Evolutionary conservation across 2,329 filamentous ascomycete species (phyloP).

Genomic region (Sclerotinia spermophila): DNA sequence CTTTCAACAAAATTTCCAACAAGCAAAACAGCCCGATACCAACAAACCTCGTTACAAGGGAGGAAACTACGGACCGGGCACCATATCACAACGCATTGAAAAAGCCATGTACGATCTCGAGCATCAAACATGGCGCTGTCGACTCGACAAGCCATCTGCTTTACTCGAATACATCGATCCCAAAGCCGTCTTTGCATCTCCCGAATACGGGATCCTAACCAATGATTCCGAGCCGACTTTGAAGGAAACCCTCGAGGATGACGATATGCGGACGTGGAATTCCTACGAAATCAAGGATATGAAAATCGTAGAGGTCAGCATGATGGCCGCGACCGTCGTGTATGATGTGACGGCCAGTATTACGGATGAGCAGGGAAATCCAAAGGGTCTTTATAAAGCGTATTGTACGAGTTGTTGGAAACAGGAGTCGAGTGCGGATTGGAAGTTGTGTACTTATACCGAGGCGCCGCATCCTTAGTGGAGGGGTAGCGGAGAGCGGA

Average conservation of each 20-base stretch:
- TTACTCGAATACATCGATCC: slow-evolving; percentile 19
- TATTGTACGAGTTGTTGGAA: slow-evolving; percentile 19
- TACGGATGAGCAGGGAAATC: slow-evolving; percentile 2
- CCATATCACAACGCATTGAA: slow-evolving; percentile 14
- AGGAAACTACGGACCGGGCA: slow-evolving; percentile 17
- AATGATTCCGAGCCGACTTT: slow-evolving; percentile 14
- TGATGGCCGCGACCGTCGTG: slow-evolving; percentile 11
- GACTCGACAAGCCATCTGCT: slow-evolving; percentile 14
- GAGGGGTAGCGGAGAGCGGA: not conserved
- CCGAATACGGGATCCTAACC: slow-evolving; percentile 15
- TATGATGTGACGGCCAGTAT: slow-evolving; percentile 13
- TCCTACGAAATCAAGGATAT: slow-evolving; percentile 14
- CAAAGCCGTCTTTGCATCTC: slow-evolving; percentile 18
- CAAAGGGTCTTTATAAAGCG: slow-evolving; percentile 8
- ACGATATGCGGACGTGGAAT: slow-evolving; percentile 16
- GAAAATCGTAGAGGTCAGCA: slow-evolving; percentile 17
- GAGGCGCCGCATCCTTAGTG: slow-evolving; percentile 14
- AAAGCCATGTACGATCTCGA: slow-evolving; percentile 15
- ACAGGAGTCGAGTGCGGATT: slow-evolving; percentile 13
- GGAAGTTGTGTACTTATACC: slow-evolving; percentile 18
- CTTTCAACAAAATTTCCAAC: slow-evolving; percentile 6
- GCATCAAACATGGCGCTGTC: slow-evolving; percentile 19
- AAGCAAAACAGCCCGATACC: slow-evolving; percentile 15
- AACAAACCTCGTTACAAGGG: slow-evolving; percentile 15
- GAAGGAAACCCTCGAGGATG: slow-evolving; percentile 16